A percentile compares a stretch with the other conserved stretches of the same genome.
phyloP scores from a whole-genome alignment of 2,329 filamentous ascomycete genomes.

The Alternaria triticimaculans region DNA sequence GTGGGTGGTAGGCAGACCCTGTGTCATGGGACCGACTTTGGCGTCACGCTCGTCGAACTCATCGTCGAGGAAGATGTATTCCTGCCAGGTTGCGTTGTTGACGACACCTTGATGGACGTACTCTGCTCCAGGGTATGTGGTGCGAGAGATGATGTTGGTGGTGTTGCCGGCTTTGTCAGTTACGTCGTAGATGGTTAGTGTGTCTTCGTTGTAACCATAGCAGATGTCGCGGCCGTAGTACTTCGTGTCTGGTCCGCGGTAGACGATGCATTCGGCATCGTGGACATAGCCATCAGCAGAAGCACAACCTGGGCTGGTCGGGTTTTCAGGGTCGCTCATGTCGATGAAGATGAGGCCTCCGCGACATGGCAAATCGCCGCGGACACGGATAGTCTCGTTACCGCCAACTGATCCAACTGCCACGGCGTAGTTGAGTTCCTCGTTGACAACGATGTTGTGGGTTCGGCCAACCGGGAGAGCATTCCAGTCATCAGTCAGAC shows the following conservation, averaged over 20 bases:
- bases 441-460: constrained; percentile 44
- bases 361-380: constrained; percentile 48
- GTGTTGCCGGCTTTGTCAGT: constrained; percentile 53
- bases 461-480: constrained; percentile 38
- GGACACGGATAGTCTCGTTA: constrained; percentile 34
- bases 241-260: constrained; percentile 57
- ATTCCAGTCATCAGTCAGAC: constrained; percentile 8
- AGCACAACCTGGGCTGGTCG: constrained; percentile 60
- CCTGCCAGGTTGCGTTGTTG: constrained; percentile 33
- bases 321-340: constrained; percentile 59
- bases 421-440: constrained; percentile 37
- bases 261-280: constrained; percentile 65
- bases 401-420: constrained; percentile 37
- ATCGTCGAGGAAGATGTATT: constrained; percentile 41
- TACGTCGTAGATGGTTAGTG: constrained; percentile 58
- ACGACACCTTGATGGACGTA: constrained; percentile 63
- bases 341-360: constrained; percentile 64
- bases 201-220: constrained; percentile 62
- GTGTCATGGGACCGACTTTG: constrained; percentile 35
- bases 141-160: constrained; percentile 58
- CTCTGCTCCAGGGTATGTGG: constrained; percentile 58
- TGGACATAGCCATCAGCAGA: constrained; percentile 64
- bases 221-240: constrained; percentile 61
- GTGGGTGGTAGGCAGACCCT: constrained; percentile 39
- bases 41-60: constrained; percentile 42